Conservation (phyloP, 345 rosid genomes). For the Citrus unshiu region DNA sequence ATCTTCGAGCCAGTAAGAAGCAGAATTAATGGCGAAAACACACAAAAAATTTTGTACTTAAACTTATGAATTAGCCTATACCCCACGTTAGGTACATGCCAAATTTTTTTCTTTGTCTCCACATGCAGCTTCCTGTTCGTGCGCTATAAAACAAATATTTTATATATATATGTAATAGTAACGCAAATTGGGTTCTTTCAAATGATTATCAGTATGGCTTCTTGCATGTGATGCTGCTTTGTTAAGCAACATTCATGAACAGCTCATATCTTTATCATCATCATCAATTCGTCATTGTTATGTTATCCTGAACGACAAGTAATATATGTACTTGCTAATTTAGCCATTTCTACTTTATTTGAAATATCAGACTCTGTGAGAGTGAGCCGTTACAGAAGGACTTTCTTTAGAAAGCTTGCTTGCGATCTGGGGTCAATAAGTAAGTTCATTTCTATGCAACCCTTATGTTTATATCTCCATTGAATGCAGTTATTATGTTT, state of each 20-base stretch:
- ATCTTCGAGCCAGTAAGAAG: background rate
- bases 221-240: constrained; percentile 44
- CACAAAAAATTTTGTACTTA: background rate
- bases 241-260: constrained; percentile 33
- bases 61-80: background rate
- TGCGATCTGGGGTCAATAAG: background rate
- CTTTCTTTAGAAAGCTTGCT: background rate
- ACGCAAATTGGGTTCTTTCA: background rate
- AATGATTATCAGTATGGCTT: constrained; percentile 16
- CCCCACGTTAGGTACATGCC: background rate
- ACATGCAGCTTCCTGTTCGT: constrained; percentile 41
- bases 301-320: background rate
- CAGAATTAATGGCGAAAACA: constrained; percentile 18
- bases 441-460: background rate
- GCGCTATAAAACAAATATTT: constrained; percentile 14
- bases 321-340: background rate
- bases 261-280: constrained; percentile 30
- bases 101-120: constrained; percentile 22
- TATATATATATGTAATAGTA: background rate
- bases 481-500: background rate
- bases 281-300: constrained; percentile 7
- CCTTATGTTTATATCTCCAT: background rate
- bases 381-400: too few relatives aligned
- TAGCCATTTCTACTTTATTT: too few relatives aligned
- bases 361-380: too few relatives aligned